Evolutionary conservation across 2,329 filamentous ascomycete species (phyloP), one percentile per base, ranked within the genome.

Genomic region (Xylaria sp.): DNA sequence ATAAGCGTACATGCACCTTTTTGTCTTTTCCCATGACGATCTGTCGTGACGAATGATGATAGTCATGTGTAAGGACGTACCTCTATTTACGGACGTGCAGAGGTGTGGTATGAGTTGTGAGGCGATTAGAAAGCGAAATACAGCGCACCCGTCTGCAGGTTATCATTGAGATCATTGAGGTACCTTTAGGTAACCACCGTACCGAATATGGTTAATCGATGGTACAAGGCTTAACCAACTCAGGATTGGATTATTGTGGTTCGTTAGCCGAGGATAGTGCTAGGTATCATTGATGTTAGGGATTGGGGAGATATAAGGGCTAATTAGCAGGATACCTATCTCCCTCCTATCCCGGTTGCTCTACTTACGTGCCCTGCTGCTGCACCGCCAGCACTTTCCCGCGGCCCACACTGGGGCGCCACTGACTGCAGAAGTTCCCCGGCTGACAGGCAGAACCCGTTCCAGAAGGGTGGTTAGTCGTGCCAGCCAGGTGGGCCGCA

Each of bases 61-160:
- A 38, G 50, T 63, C 56, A 60, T 60, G 52, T 60, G 61, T 63
- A 63, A 43, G 50, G 14, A 43, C 54, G 14, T 25, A 15, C 17
- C 28, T 12, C 2, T 21, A 35, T 11, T 17, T 31, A 35, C 38
- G 21, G 4, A 25, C 15, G 31, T 28, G 60, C 56, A 60, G 53
- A 5, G 28, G 9, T 31, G 28, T 5, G 4, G 28, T 5, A 9
- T 57, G 51, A 51, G 52, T 38, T 46, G 52, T 57, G 46, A 60
- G 47, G 51, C 52, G 57, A 57, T 64, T 57, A 64, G 52, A 61
- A 54, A 51, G 61, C 42, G 47, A 46, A 52, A 47, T 60, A 31
- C 31, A 37, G 15, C 12, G 33, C 25, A 43, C 8, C 17, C 21
- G 4, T 35, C 42, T 55, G 50, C 56, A 49, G 55, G 38, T 40